A percentile compares a stretch with the other conserved stretches of the same genome.
Evolutionary conservation across 768 basidiomycete species (phyloP).

Genomic region (Cystobasidium ongulense): DNA sequence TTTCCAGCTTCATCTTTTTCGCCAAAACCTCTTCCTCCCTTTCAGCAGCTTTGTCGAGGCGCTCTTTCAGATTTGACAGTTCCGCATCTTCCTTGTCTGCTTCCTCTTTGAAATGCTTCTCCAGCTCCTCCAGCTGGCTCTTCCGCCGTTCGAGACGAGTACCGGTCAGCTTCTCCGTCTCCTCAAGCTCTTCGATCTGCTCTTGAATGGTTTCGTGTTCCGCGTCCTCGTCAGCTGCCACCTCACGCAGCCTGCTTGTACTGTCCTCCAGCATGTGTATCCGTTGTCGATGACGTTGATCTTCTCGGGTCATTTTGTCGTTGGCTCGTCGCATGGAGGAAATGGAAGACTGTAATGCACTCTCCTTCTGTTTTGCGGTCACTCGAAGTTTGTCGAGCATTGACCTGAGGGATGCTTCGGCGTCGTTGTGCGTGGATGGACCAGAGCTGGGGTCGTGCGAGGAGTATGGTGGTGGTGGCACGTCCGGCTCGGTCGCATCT

Average conservation of each 20-base stretch:
- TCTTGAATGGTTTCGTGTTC: slow-evolving; percentile 5
- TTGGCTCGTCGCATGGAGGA: slow-evolving; percentile 24
- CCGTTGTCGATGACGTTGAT: slow-evolving; percentile 24
- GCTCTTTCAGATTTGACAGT: neutral
- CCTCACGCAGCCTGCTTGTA: slow-evolving; percentile 25
- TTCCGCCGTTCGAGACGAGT: slow-evolving; percentile 12
- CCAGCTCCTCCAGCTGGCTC: neutral
- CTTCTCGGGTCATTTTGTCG: slow-evolving; percentile 31
- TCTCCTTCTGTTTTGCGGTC: slow-evolving; percentile 25
- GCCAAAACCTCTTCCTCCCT: slow-evolving; percentile 30
- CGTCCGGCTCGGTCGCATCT: slow-evolving; percentile 27
- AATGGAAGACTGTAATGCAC: slow-evolving; percentile 24
- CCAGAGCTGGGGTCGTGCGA: slow-evolving; percentile 29
- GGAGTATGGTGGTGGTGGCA: slow-evolving; percentile 33
- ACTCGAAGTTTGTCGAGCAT: slow-evolving; percentile 22
- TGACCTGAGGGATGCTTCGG: slow-evolving; percentile 3
- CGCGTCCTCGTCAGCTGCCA: slow-evolving; percentile 25
- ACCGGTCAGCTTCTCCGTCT: neutral
- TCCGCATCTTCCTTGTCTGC: slow-evolving; percentile 26
- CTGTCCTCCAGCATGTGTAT: slow-evolving; percentile 33
- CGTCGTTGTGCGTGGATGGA: neutral
- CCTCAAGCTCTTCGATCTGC: slow-evolving; percentile 10
- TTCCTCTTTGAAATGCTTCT: slow-evolving; percentile 14
- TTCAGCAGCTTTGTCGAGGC: slow-evolving; percentile 8
- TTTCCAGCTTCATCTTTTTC: slow-evolving; percentile 18